phyloP scores from a whole-genome alignment of 208 protist species.

The Trichomonas tenax region DNA sequence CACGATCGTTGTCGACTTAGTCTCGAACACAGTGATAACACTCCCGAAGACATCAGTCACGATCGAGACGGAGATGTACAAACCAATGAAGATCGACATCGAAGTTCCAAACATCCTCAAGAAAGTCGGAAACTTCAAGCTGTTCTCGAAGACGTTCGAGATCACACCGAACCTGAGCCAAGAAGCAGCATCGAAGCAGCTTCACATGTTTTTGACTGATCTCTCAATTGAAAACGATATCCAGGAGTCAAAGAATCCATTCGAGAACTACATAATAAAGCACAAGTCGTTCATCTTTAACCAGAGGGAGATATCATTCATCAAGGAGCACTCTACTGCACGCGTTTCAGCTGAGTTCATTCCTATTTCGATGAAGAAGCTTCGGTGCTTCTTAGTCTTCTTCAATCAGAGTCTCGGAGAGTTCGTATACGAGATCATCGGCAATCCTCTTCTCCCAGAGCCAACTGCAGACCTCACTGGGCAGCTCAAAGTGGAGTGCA shows the following conservation, averaged over 20 bases:
- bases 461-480: neutral
- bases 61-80: neutral
- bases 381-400: neutral
- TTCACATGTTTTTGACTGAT: neutral
- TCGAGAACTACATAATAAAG: neutral
- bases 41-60: neutral
- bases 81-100: neutral
- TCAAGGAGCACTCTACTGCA: neutral
- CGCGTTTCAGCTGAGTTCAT: neutral
- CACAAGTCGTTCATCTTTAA: neutral
- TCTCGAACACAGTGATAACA: neutral
- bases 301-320: neutral
- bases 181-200: neutral
- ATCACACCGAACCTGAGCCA: neutral
- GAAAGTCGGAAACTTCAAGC: neutral
- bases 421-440: slow-evolving; percentile 8
- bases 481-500: neutral
- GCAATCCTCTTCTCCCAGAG: neutral
- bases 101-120: neutral
- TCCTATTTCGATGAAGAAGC: neutral
- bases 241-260: neutral
- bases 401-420: neutral
- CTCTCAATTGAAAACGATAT: neutral
- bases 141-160: neutral
- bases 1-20: neutral